phyloP scores from a whole-genome alignment of 2,329 filamentous ascomycete genomes.

The Calonectria crousiana region DNA sequence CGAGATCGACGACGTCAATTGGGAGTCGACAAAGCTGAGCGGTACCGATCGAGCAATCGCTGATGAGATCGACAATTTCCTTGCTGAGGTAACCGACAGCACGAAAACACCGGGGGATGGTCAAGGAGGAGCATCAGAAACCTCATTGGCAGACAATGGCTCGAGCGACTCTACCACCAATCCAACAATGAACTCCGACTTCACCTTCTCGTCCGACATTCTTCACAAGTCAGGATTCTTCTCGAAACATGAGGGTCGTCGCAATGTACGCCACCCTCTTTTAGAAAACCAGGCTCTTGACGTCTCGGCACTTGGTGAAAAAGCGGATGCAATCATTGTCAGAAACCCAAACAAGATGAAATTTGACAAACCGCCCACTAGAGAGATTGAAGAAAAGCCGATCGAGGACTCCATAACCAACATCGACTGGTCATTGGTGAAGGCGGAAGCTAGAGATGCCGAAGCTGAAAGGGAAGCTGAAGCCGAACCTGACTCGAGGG shows the following conservation, averaged over 20 bases:
- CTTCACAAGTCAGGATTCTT: conserved; percentile 11
- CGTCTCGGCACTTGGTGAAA: conserved; percentile 50
- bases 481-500: conserved; percentile 15
- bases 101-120: neutral
- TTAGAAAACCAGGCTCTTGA: conserved; percentile 47
- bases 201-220: conserved; percentile 6
- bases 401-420: conserved; percentile 3
- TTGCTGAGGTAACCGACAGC: neutral
- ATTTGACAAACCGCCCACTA: conserved; percentile 26
- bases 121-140: neutral
- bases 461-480: conserved; percentile 35
- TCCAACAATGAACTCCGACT: neutral
- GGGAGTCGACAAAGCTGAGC: neutral
- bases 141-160: neutral
- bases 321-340: conserved; percentile 62
- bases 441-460: conserved; percentile 46
- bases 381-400: conserved; percentile 35
- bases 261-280: conserved; percentile 41
- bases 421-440: conserved; percentile 49
- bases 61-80: conserved; percentile 19
- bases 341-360: conserved; percentile 51
- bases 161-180: neutral
- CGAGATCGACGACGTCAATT: neutral
- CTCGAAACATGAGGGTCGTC: neutral
- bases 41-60: neutral